Conservation (phyloP, 2,329 filamentous ascomycete species). For the Cordyceps fumosorosea region DNA sequence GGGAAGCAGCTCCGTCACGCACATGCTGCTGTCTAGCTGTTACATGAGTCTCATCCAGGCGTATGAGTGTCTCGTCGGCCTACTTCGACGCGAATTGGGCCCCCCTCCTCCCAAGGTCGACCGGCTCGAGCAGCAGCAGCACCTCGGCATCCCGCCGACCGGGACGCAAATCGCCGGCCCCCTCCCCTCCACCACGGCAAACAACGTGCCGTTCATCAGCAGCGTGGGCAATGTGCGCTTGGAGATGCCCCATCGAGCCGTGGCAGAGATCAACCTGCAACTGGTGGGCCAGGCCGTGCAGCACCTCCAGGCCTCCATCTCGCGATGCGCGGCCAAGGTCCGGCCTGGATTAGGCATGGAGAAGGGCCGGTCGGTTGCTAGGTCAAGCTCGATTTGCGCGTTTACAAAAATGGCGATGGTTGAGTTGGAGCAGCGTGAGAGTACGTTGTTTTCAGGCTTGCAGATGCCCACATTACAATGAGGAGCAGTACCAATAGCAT, state of each 20-base stretch:
- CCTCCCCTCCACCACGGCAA: background rate
- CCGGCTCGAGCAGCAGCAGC: background rate
- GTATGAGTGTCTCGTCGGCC: conserved; percentile 2
- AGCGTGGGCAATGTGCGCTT: background rate
- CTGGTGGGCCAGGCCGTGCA: conserved; percentile 10
- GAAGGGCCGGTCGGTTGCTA: background rate
- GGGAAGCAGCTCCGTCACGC: background rate
- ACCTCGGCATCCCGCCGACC: background rate
- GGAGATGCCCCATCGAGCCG: conserved; percentile 4
- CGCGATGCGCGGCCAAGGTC: background rate
- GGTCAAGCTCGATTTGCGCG: background rate
- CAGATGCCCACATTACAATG: background rate
- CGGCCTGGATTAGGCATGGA: background rate
- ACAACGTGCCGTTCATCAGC: background rate
- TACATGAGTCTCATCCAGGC: conserved; percentile 12
- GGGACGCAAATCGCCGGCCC: background rate
- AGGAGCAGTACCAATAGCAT: background rate
- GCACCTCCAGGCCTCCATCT: conserved; percentile 3
- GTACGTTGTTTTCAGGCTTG: background rate
- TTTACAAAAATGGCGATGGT: background rate
- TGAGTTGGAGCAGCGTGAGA: background rate
- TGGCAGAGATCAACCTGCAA: conserved; percentile 12
- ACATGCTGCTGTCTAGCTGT: conserved; percentile 12
- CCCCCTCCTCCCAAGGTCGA: background rate
- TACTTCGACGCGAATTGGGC: background rate